Base-by-base conservation (phyloP, 2,329 filamentous ascomycete species). In the Arthrobotrys entomopaga region DNA sequence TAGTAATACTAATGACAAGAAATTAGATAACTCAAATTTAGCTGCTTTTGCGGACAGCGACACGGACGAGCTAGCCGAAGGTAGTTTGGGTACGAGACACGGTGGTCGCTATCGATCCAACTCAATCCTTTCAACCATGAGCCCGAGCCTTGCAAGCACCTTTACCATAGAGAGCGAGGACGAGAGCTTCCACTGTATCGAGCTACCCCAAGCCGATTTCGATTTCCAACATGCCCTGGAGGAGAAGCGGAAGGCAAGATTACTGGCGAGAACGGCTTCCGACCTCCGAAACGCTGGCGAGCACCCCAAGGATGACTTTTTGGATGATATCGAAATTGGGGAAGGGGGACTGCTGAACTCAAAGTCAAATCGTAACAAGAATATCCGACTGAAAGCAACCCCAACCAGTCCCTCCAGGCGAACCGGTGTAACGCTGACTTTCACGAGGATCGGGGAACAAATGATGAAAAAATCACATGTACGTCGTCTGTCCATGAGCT, bases 81-180 rank as follows among this genome's bases (percentile, higher is more conserved):
- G 93, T 42, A 78, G 77, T 29, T 97, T 71, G 93, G 94, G 43
- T 20, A 96, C 94, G 50, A 88, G 94, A 67, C 94, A 93, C 82
- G 93, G 91, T 43, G 94, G 94, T 50, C 88, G 92, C 78, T 76
- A 92, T 94, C 79, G 87, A 86, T n/a, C 88, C 88, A 76, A 76
- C 64, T 71, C 58, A 38, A 70, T 69, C 26, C 46, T 90, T 40
- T 97, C 93, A 43, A 91, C 92, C 26, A 86, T 97, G 81, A 98
- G 94, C 80, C 94, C 95, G 13, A 98, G 93, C 81, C 87, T 96
- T 65, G 91, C 93, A 19, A 98, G 94, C 81, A 95, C 91, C 76
- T 89, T 96, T 78, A 97, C 93, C 1, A 87, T 88, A 8, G 95
- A 97, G 83, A 98, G 93, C 80, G 94, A 97, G 80, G 93, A 98